A percentile compares a stretch with the other conserved stretches of the same genome.
phyloP scores from a whole-genome alignment of 345 rosid genomes.

The Abelmoschus esculentus region DNA sequence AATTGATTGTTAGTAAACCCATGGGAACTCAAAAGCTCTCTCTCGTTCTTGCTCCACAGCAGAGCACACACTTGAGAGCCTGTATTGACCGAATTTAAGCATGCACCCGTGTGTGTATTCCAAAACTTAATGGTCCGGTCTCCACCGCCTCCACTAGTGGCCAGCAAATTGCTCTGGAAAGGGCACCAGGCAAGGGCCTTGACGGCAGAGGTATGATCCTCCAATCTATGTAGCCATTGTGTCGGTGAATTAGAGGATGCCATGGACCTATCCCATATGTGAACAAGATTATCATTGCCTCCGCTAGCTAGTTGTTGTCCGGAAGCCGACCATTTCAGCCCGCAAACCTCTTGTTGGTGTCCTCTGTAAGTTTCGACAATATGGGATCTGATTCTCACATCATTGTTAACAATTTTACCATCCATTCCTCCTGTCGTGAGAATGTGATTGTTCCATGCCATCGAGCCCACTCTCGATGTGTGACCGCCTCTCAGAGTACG shows the following conservation, averaged over 20 bases:
- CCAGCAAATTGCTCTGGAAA: too few species aligned
- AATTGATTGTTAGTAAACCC: conserved; percentile 42
- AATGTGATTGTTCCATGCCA: neutral
- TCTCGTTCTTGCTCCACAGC: conserved; percentile 43
- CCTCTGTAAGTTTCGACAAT: neutral
- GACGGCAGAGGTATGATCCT: too few species aligned
- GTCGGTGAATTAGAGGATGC: too few species aligned
- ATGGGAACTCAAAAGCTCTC: conserved; percentile 47
- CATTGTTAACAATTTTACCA: neutral
- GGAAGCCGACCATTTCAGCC: neutral
- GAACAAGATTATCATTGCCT: too few species aligned
- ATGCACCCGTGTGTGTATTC: conserved; percentile 42
- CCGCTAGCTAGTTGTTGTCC: neutral
- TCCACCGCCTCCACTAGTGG: conserved; percentile 40
- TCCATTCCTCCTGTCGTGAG: neutral
- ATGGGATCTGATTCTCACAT: neutral
- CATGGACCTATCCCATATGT: too few species aligned
- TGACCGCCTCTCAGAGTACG: neutral
- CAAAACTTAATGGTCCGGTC: conserved; percentile 41
- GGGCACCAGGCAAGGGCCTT: too few species aligned
- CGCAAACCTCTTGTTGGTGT: neutral
- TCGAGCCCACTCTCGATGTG: neutral
- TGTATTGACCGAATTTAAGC: conserved; percentile 43
- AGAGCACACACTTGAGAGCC: conserved; percentile 42
- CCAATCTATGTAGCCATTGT: too few species aligned